Conservation (phyloP, 768 basidiomycete genomes). For the Coprinopsis strossmayeri region DNA sequence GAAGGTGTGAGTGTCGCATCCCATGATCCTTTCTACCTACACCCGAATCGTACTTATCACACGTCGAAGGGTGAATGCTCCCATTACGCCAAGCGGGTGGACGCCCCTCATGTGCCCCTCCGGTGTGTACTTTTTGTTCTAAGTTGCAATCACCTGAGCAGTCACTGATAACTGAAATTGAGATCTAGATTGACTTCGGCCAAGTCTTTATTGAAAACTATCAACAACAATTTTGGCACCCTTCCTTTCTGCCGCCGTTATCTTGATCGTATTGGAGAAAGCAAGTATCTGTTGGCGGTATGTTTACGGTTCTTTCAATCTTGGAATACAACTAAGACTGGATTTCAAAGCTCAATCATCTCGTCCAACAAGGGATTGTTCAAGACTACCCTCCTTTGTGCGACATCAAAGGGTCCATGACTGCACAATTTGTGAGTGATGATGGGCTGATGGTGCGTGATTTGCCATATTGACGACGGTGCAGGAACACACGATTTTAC, state of each 20-base stretch:
- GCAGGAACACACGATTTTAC: slow-evolving; percentile 80
- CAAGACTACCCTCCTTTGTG: slow-evolving; percentile 90
- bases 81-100: slow-evolving; percentile 75
- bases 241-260: slow-evolving; percentile 95
- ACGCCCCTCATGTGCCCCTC: slow-evolving; percentile 68
- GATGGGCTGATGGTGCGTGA: background rate
- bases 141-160: slow-evolving; percentile 1
- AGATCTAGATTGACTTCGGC: slow-evolving; percentile 72
- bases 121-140: slow-evolving; percentile 43
- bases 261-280: slow-evolving; percentile 88
- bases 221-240: slow-evolving; percentile 91
- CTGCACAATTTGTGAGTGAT: slow-evolving; percentile 78
- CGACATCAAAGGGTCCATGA: slow-evolving; percentile 83
- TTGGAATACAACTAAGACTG: slow-evolving; percentile 1
- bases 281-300: slow-evolving; percentile 87
- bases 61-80: slow-evolving; percentile 76
- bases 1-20: slow-evolving; percentile 63
- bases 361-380: slow-evolving; percentile 85
- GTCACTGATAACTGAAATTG: slow-evolving; percentile 1
- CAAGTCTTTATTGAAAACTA: slow-evolving; percentile 78
- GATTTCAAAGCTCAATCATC: slow-evolving; percentile 68
- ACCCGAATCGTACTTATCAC: slow-evolving; percentile 1
- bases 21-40: too few species aligned
- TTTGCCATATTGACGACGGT: background rate
- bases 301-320: slow-evolving; percentile 21